Percentiles rank a stretch among this genome's conserved stretches.
Evolutionary conservation across 2,329 filamentous ascomycete species (phyloP).

Genomic region (Scedosporium boydii): DNA sequence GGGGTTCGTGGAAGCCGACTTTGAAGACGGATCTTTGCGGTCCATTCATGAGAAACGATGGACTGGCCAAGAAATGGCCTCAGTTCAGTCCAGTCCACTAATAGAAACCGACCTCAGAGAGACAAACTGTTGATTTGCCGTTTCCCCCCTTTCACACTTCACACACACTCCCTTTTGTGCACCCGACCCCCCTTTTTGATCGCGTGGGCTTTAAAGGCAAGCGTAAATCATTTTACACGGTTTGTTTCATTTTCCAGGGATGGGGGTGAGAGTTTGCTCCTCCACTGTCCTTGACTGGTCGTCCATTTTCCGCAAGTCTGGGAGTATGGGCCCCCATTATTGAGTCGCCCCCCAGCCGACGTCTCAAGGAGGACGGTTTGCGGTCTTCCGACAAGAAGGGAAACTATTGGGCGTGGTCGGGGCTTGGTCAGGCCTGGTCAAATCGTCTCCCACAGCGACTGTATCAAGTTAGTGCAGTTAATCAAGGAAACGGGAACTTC

Average conservation of each 20-base stretch:
- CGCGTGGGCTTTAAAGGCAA: no score
- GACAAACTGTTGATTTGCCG: no score
- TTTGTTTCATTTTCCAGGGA: neutral
- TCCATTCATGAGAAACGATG: no score
- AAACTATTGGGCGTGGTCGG: neutral
- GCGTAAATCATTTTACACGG: neutral
- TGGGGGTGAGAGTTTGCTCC: neutral
- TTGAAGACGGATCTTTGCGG: no score
- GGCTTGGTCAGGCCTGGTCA: neutral
- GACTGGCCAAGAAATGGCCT: no score
- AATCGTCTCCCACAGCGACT: neutral
- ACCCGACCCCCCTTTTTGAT: no score
- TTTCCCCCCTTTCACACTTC: no score
- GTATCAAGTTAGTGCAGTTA: neutral
- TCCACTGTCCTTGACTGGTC: neutral
- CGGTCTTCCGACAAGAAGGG: neutral
- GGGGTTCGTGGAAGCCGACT: no score
- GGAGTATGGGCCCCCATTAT: neutral
- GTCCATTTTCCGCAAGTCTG: neutral
- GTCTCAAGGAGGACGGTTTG: neutral
- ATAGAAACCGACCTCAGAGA: no score
- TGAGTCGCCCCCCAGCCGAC: neutral
- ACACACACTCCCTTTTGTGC: no score
- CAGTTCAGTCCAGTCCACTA: no score
- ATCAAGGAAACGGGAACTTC: neutral